A percentile compares a stretch with the other conserved stretches of the same genome.
Conservation (phyloP, 768 basidiomycete genomes). For the Pisolithus sp. region DNA sequence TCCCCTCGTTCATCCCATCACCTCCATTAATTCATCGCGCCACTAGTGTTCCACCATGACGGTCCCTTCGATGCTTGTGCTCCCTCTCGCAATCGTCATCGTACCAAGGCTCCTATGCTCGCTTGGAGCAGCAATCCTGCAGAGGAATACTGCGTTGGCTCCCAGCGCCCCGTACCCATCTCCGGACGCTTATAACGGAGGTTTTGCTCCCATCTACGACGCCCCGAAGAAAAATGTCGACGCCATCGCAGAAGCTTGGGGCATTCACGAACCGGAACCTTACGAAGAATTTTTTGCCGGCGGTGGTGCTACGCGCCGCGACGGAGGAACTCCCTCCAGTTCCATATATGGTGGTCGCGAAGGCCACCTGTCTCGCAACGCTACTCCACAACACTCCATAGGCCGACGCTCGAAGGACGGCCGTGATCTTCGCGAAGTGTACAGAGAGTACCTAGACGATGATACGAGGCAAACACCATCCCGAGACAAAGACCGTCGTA, state of each 20-base stretch:
- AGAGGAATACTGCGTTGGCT: conserved; percentile 36
- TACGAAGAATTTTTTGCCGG: conserved; percentile 87
- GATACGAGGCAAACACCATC: conserved; percentile 19
- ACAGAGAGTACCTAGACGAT: conserved; percentile 40
- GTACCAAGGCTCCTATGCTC: conserved; percentile 74
- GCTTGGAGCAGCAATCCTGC: conserved; percentile 53
- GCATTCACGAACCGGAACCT: conserved; percentile 87
- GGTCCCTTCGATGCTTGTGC: conserved; percentile 91
- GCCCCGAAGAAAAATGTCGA: conserved; percentile 81
- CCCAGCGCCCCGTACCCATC: conserved; percentile 48
- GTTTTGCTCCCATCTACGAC: conserved; percentile 46
- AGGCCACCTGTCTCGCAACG: conserved; percentile 31
- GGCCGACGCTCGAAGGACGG: conserved; percentile 40
- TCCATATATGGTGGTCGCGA: conserved; percentile 68
- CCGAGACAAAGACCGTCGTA: conserved; percentile 27
- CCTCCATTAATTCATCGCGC: conserved; percentile 6
- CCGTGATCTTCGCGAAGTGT: conserved; percentile 44
- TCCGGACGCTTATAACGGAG: conserved; percentile 31
- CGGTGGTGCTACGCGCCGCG: conserved; percentile 45
- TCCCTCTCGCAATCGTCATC: conserved; percentile 79
- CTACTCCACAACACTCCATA: conserved; percentile 31
- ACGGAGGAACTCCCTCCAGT: conserved; percentile 54
- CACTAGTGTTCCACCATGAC: conserved; percentile 83
- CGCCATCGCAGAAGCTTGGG: conserved; percentile 89
- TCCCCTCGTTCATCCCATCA: conserved; percentile 5